Base-by-base conservation (phyloP, 1,284 basidiomycete species). In the Rhodofomes roseus region DNA sequence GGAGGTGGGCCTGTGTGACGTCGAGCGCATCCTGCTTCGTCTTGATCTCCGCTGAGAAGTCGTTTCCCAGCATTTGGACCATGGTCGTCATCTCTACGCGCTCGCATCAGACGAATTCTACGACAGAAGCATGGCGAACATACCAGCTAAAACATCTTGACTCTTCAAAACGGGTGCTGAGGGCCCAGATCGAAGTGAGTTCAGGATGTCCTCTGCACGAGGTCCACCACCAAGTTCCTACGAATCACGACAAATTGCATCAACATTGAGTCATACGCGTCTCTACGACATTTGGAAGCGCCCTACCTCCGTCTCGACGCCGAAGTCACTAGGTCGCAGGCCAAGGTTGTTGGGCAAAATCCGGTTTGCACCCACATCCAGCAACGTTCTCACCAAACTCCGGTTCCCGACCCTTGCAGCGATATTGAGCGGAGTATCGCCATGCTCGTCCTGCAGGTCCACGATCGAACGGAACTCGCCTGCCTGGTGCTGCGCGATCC, bases 361-460 rank as follows among this genome's bases (percentile, higher is more conserved):
- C 68, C 92, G 89, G 74, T 98, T 96, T 1, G 96, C 97, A 8
- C 95, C 95, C 7, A 95, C 93, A 68, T 98, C 96, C 61, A 99
- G 71, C 61, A 99, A 76, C 25, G 94, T 90, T 66, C 90, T 81
- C 20, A 98, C 94, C 63, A 99, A 76, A 64, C 90, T 88, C 61
- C 90, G 83, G 73, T 96, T 98, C 2, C 97, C 97, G 0, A 98
- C 89, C 55, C 97, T 79, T 0, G 97, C 96, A 14, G 96, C 94
- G 65, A 98, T 93, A 74, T 96, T 97, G 65, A 99, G 74, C 4
- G 95, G 93, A 0, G 97, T 98, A 71, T 99, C 97, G 0, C 97
- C 97, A 72, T 98, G 90, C 64, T 94, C 88, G 72, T 99, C 97
- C 74, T 96, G 94, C 41, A 97, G 79, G 74, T 99, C 94, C 16